A percentile compares a stretch with the other conserved stretches of the same genome.
phyloP scores from a whole-genome alignment of 495 filamentous ascomycete species.

The Chaetomium fimeti region DNA sequence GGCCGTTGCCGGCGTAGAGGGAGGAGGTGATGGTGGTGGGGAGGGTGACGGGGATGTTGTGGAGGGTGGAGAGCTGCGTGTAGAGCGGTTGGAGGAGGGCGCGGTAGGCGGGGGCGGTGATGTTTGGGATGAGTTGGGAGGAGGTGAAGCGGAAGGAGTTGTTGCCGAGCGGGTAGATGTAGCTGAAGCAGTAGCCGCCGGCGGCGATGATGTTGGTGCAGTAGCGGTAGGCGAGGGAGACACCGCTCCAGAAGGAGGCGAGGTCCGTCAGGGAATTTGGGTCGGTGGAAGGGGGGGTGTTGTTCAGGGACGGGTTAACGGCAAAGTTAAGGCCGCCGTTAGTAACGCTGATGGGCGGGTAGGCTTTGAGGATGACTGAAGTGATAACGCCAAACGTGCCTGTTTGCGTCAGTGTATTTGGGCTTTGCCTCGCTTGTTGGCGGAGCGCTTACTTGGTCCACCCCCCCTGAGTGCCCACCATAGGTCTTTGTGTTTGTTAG shows the following conservation, averaged over 20 bases:
- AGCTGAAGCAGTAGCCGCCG: constrained; percentile 47
- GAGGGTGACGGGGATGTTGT: constrained; percentile 33
- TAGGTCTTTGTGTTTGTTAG: constrained; percentile 52
- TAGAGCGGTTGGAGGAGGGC: constrained; percentile 49
- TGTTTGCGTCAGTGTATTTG: background rate
- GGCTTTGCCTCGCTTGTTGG: background rate
- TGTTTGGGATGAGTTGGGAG: constrained; percentile 34
- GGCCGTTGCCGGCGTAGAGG: constrained; percentile 27
- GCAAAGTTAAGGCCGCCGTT: constrained; percentile 12
- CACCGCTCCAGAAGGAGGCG: constrained; percentile 53
- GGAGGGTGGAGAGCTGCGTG: constrained; percentile 37
- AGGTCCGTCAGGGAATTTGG: constrained; percentile 31
- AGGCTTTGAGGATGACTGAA: constrained; percentile 48
- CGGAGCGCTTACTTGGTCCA: constrained; percentile 46
- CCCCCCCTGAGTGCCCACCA: constrained; percentile 64
- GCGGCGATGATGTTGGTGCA: constrained; percentile 37
- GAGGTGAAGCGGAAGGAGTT: constrained; percentile 39
- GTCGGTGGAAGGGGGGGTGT: constrained; percentile 21
- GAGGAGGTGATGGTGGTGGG: constrained; percentile 22
- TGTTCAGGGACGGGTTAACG: constrained; percentile 5
- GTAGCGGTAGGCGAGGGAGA: constrained; percentile 44
- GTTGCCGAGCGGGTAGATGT: constrained; percentile 37
- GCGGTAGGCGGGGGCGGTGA: constrained; percentile 32
- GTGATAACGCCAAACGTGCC: constrained; percentile 56
- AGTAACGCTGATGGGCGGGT: constrained; percentile 36